These are phyloP conservation scores for Zygosaccharomyces rouxii DNA, from an alignment of 805 yeast genomes.

Conservation along the genomic window DNA sequence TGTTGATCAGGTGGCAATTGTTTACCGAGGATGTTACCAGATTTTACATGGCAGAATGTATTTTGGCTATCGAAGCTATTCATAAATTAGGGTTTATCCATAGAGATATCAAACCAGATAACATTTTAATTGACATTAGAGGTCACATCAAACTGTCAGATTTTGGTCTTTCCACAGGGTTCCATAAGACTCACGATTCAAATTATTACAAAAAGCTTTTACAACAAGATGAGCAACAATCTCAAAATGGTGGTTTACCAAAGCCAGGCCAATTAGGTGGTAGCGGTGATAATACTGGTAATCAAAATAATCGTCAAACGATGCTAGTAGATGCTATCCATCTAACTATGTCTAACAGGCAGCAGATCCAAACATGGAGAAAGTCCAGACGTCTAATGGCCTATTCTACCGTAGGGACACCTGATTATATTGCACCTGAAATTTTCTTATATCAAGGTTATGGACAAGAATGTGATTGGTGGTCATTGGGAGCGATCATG, in stretches of 20 bases:
- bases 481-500: slow-evolving; percentile 96
- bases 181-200: slow-evolving; percentile 89
- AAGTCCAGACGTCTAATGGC: slow-evolving; percentile 90
- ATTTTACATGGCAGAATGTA: slow-evolving; percentile 95
- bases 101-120: slow-evolving; percentile 97
- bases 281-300: slow-evolving; percentile 10
- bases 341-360: slow-evolving; percentile 89
- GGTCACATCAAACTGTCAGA: slow-evolving; percentile 81
- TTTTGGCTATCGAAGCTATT: slow-evolving; percentile 88
- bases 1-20: slow-evolving; percentile 91
- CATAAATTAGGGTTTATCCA: slow-evolving; percentile 93
- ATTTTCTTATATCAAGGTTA: slow-evolving; percentile 89
- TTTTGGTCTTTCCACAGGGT: slow-evolving; percentile 86
- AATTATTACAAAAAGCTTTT: slow-evolving; percentile 78
- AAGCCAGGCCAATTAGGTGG: slow-evolving; percentile 35
- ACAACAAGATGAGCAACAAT: slow-evolving; percentile 51
- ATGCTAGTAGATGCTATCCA: slow-evolving; percentile 92
- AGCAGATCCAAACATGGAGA: slow-evolving; percentile 95
- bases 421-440: slow-evolving; percentile 95
- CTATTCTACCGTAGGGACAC: slow-evolving; percentile 93
- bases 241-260: slow-evolving; percentile 29
- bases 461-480: slow-evolving; percentile 97
- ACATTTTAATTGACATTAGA: slow-evolving; percentile 77
- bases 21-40: slow-evolving; percentile 90
- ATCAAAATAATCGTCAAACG: slow-evolving; percentile 53